These are phyloP conservation scores for Boletellus ananiceps DNA, from an alignment of 768 basidiomycete species.

Conservation along the genomic window DNA sequence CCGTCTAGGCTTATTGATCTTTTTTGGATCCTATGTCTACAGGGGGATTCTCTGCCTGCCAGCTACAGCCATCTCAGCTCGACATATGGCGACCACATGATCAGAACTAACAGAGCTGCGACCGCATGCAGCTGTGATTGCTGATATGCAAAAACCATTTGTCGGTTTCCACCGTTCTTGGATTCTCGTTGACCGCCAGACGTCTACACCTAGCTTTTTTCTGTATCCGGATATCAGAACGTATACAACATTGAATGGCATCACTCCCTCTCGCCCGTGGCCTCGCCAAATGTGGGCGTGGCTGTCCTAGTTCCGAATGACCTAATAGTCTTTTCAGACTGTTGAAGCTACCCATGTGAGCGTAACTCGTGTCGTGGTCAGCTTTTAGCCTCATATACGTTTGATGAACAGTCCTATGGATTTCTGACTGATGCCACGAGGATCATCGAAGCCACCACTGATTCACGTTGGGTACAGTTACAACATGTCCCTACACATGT, in stretches of 20 bases:
- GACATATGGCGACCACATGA: slow-evolving; percentile 49
- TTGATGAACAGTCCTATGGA: slow-evolving; percentile 42
- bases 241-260: slow-evolving; percentile 52
- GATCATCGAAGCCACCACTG: slow-evolving; percentile 21
- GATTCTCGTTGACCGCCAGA: slow-evolving; percentile 1
- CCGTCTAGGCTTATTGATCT: slow-evolving; percentile 60
- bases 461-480: neutral
- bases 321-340: slow-evolving; percentile 17
- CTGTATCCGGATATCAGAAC: slow-evolving; percentile 55
- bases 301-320: slow-evolving; percentile 53
- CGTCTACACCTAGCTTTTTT: slow-evolving; percentile 47
- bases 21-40: slow-evolving; percentile 41
- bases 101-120: slow-evolving; percentile 46
- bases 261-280: slow-evolving; percentile 52
- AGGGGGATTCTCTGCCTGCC: slow-evolving; percentile 28
- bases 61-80: slow-evolving; percentile 36
- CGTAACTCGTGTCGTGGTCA: neutral
- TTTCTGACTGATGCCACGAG: slow-evolving; percentile 41
- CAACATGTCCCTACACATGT: no score
- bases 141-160: slow-evolving; percentile 74
- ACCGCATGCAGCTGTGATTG: slow-evolving; percentile 51
- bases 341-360: slow-evolving; percentile 49
- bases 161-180: neutral
- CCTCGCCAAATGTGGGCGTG: slow-evolving; percentile 44
- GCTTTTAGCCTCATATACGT: neutral